Evolutionary conservation across 257 asterid genomes (phyloP).

Genomic region (Anisodus tanguticus): DNA sequence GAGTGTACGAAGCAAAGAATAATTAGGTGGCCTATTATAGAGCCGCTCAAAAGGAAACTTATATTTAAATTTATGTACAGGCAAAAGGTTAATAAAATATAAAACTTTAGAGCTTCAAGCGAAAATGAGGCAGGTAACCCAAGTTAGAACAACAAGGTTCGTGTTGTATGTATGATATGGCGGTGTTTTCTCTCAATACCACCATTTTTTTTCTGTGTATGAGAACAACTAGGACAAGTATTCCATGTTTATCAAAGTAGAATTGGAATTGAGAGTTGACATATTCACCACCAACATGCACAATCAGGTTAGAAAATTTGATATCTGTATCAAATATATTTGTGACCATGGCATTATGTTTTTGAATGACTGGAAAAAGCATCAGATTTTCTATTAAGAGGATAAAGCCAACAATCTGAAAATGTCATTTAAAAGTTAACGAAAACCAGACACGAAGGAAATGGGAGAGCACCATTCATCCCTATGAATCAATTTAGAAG

Average conservation of each 20-base stretch:
- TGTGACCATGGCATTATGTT: not conserved
- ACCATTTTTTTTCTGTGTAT: not conserved
- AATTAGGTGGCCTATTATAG: not conserved
- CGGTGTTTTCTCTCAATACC: not conserved
- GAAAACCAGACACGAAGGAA: no score
- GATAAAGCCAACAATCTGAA: no score
- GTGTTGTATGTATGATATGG: not conserved
- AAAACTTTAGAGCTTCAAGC: not conserved
- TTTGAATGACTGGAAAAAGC: not conserved
- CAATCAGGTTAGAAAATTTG: not conserved
- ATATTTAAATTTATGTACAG: not conserved
- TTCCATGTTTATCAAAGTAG: not conserved
- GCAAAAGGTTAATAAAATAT: not conserved
- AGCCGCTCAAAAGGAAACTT: not conserved
- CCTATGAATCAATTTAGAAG: no score
- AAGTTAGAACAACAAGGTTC: not conserved
- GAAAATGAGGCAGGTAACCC: not conserved
- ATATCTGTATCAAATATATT: not conserved
- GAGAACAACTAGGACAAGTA: no score
- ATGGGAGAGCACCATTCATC: no score
- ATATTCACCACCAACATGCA: conserved; percentile 9
- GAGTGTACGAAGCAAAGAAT: not conserved
- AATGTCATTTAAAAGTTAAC: no score
- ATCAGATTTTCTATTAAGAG: not conserved
- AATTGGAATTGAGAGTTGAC: not conserved